A percentile compares a stretch with the other conserved stretches of the same genome.
Conservation (phyloP, 1,284 basidiomycete genomes). For the Moesziomyces antarcticus region DNA sequence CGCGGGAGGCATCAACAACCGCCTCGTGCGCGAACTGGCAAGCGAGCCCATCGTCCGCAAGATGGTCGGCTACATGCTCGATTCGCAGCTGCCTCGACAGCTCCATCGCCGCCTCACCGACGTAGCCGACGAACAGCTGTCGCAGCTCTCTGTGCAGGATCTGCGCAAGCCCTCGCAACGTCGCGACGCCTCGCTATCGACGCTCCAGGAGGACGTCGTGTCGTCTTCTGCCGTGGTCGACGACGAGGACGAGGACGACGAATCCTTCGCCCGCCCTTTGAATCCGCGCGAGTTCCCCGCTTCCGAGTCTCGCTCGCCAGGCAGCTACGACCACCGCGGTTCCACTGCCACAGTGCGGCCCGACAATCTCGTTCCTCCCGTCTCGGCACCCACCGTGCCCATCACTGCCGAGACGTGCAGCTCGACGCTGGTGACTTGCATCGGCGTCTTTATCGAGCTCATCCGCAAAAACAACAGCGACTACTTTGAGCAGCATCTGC, state of each 20-base stretch:
- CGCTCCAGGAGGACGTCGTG: conserved; percentile 29
- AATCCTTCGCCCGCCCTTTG: conserved; percentile 46
- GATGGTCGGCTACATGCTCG: conserved; percentile 83
- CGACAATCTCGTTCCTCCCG: conserved; percentile 51
- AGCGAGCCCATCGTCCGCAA: conserved; percentile 78
- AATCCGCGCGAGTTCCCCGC: conserved; percentile 54
- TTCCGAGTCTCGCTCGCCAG: conserved; percentile 44
- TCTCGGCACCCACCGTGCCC: conserved; percentile 46
- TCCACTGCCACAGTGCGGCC: conserved; percentile 61
- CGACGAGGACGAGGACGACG: conserved; percentile 64
- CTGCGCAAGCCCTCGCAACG: conserved; percentile 35
- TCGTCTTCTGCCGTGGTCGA: conserved; percentile 53
- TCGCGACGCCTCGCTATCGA: conserved; percentile 16
- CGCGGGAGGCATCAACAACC: conserved; percentile 72
- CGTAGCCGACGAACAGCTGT: conserved; percentile 52
- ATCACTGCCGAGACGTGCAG: conserved; percentile 76
- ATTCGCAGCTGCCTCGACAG: conserved; percentile 69
- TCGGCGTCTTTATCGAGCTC: conserved; percentile 91
- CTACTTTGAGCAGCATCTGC: conserved; percentile 98
- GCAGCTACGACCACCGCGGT: conserved; percentile 49
- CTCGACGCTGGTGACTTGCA: conserved; percentile 87
- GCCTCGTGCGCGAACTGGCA: conserved; percentile 90
- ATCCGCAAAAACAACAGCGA: conserved; percentile 99
- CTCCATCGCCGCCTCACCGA: conserved; percentile 45
- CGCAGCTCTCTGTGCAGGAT: conserved; percentile 31